Evolutionary conservation across 2,329 filamentous ascomycete genomes (phyloP), one percentile per base, ranked within the genome.

Genomic region (Kalmusia sp.): DNA sequence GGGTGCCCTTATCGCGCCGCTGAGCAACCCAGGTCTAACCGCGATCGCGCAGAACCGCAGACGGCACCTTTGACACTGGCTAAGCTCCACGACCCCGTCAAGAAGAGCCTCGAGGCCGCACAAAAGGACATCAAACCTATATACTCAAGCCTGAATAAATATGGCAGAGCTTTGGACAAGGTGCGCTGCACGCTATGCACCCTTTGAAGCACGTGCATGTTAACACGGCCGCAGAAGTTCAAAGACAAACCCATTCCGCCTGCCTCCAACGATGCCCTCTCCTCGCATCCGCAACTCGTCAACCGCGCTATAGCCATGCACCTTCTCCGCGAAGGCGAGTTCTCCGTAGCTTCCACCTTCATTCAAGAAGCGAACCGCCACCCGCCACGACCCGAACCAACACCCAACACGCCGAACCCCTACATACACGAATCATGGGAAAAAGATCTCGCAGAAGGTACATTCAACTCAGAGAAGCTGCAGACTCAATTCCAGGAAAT

Each of bases 291-390:
- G 3, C 80, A 83, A 14, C 82, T 97, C 11, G 91, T 98, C 70
- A 96, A 97, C 76, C 87, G 93, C 51, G 93, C 95, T 6, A 96
- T 99, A 64, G 91, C 91, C 8, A 97, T 98, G 92, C 95, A 99
- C 70, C 84, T 99, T 19, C 83, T 99, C 33, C 90, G 95, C 34
- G 93, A 98, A 77, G 95, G 95, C 43, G 90, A 96, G 70, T 99
- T 99, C 74, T 83, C 82, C 19, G 93, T 96, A 2, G 93, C 93
- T 11, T 87, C 88, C 14, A 92, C 88, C 1, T 97, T 99, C 64
- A 85, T 96, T 43, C 79, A 83, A 12, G 95, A 98, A 79, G 85
- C 84, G 25, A 76, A 79, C 49, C 71, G 78, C 21, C 76, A 79
- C 54, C 77, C 79, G 33, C 73, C 76, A 22, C 69, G 71, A 61